Base-by-base conservation (phyloP, 768 basidiomycete genomes). In the Collybiopsis confluens region DNA sequence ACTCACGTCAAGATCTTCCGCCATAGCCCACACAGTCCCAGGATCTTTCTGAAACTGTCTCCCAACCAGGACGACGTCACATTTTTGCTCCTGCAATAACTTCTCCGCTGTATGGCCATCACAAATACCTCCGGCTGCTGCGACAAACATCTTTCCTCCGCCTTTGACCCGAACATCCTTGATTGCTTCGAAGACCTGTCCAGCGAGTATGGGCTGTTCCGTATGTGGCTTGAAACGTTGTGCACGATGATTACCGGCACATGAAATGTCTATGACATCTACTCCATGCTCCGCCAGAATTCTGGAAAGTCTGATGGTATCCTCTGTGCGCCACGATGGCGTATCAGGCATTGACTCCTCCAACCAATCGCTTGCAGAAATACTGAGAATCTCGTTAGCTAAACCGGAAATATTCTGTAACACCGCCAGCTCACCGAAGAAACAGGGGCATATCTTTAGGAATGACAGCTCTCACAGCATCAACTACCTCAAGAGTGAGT, bases 291-390 rank as follows among this genome's bases (percentile, higher is more conserved):
- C 75, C n/a, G 72, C 73, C 11, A 92, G 74, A 56, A 83, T 76
- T 13, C 72, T 69, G 2, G 83, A 79, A 21, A 92, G 70, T 27
- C 75, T 70, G 23, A 79, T 79, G 2, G 85, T 88, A 62, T 92
- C 90, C 63, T 86, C 81, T 1, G 78, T 57, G n/a, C 78, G 76
- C 89, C 90, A 90, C 4, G 79, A 80, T 13, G 77, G 76, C 56
- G 85, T 80, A 54, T 84, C 68, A 0, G 82, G 80, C n/a, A n/a
- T n/a, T n/a, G n/a, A n/a, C 1, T 80, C 73, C 58, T 84, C 82
- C 8, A 88, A 68, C 84, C 88, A 88, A 54, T 92, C 91, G 0
- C 82, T 85, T 1, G 81, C 91, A 30, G 84, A 86, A 24, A 92
- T 68, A n/a, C 83, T 82, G n/a, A 27, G 16, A 47, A 33, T 48